Evolutionary conservation across 257 asterid species (phyloP).

Genomic region (Rubia yunnanensis): DNA sequence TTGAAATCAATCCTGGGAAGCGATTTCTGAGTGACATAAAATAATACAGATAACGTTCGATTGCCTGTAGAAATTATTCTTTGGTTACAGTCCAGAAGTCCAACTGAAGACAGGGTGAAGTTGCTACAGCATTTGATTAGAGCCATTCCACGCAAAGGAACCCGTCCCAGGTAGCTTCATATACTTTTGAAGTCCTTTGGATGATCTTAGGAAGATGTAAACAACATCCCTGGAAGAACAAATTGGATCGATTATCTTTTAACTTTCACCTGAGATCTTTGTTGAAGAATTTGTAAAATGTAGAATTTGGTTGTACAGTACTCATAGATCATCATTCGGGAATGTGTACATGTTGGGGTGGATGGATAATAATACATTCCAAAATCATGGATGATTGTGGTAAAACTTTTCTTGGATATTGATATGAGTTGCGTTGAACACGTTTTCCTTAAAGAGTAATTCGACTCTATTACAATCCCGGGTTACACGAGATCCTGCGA

Average conservation of each 20-base stretch:
- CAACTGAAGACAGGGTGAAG: not conserved
- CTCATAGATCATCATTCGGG: not conserved
- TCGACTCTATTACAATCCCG: too few species aligned
- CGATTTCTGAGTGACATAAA: not conserved
- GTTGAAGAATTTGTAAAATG: not conserved
- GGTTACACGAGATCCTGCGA: too few species aligned
- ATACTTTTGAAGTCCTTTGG: not conserved
- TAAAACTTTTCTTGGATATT: too few species aligned
- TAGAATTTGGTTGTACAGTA: not conserved
- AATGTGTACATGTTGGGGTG: not conserved
- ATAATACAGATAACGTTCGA: not conserved
- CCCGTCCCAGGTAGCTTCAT: not conserved
- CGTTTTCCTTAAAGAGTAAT: too few species aligned
- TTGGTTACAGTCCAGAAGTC: not conserved
- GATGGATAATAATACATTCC: too few species aligned
- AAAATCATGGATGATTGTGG: too few species aligned
- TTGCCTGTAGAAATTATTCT: not conserved
- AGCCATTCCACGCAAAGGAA: not conserved
- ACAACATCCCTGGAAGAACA: not conserved
- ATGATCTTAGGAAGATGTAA: not conserved
- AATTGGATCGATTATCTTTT: not conserved
- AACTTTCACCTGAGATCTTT: not conserved
- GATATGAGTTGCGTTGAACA: too few species aligned
- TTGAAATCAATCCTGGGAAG: slow-evolving; percentile 5
- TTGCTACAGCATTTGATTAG: not conserved